Base-by-base conservation (phyloP, 1,284 basidiomycete species). In the Tremellales sp. region DNA sequence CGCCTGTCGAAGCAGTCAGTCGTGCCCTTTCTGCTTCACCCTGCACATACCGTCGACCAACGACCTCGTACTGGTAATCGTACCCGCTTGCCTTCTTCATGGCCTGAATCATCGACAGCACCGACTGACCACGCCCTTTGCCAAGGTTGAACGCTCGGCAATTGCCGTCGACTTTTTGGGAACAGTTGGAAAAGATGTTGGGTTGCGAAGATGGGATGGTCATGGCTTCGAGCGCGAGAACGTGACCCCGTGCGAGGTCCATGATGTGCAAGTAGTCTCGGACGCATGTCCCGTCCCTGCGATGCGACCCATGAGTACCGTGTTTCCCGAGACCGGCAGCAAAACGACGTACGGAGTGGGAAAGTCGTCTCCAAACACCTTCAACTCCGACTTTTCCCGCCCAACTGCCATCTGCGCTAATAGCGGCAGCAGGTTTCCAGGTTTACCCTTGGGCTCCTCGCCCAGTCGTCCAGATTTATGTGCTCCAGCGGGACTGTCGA, bases 261-360 rank as follows among this genome's bases (percentile, higher is more conserved):
- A 97, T 83, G 51, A 98, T 83, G 73, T 99, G 95, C 25, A 99
- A 80, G 76, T 98, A 99, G 76, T 99, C 95, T 47, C 95, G 87
- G 25, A 95, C 88, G 63, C 92, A 97, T 5, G 92, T 97, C 14
- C 94, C 94, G 69, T 99, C 94, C 31, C 86, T 66, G 40, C 22
- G 31, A 10, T 39, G 9, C 27, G 22, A 39, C 6, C 12, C 24
- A 22, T 25, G 19, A 22, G 22, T 39, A 10, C 16, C 29, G 10
- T 10, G 29, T 31, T 31, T 31, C 10, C 29, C 10, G 29, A 31
- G 29, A 31, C 10, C 16, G 25, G 28, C 5, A 2, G 32, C 4
- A 21, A 8, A 10, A 24, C 1, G 2, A 72, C 85, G 63, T 60
- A 88, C 86, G 81, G 83, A 2, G 94, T 98, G 24, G 93, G 92